These are phyloP conservation scores for Alternaria viburni DNA, from an alignment of 2,329 filamentous ascomycete species.

Conservation along the genomic window DNA sequence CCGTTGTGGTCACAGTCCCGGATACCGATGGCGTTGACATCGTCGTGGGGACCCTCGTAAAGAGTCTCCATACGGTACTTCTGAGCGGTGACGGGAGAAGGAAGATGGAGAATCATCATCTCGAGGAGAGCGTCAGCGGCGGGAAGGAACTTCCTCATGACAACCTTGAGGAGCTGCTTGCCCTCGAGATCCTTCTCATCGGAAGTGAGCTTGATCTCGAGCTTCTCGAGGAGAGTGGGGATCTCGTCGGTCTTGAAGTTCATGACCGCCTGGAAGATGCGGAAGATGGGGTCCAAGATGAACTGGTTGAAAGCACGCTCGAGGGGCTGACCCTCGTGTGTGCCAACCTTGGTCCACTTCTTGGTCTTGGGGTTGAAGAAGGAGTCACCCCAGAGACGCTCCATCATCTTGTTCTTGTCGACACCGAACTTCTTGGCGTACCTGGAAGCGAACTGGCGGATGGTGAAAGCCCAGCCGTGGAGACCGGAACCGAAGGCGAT, in stretches of 20 bases:
- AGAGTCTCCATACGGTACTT: conserved; percentile 98
- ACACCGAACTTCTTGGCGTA: conserved; percentile 99
- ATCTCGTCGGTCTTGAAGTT: conserved; percentile 99
- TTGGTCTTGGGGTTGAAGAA: conserved; percentile 99
- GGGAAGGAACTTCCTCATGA: conserved; percentile 99
- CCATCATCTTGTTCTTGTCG: conserved; percentile 99
- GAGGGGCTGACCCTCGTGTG: conserved; percentile 82
- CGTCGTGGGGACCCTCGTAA: conserved; percentile 96
- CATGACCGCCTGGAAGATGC: conserved; percentile 95
- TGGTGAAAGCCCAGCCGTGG: conserved; percentile 99
- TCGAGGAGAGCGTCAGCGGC: conserved; percentile 97
- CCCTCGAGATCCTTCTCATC: conserved; percentile 95
- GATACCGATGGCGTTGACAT: conserved; percentile 93
- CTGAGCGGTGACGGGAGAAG: conserved; percentile 94
- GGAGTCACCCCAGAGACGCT: conserved; percentile 99
- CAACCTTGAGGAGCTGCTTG: conserved; percentile 96
- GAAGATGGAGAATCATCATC: conserved; percentile 99
- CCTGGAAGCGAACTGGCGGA: conserved; percentile 93
- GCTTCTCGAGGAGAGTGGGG: conserved; percentile 82
- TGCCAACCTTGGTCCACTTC: conserved; percentile 96
- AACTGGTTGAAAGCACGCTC: conserved; percentile 99
- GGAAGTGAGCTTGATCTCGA: conserved; percentile 84
- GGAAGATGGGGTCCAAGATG: conserved; percentile 99
- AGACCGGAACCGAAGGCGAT: conserved; percentile 99
- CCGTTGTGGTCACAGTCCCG: conserved; percentile 98